These are phyloP conservation scores for Fusarium buxicola DNA, from an alignment of 2,329 filamentous ascomycete genomes.

Conservation along the genomic window DNA sequence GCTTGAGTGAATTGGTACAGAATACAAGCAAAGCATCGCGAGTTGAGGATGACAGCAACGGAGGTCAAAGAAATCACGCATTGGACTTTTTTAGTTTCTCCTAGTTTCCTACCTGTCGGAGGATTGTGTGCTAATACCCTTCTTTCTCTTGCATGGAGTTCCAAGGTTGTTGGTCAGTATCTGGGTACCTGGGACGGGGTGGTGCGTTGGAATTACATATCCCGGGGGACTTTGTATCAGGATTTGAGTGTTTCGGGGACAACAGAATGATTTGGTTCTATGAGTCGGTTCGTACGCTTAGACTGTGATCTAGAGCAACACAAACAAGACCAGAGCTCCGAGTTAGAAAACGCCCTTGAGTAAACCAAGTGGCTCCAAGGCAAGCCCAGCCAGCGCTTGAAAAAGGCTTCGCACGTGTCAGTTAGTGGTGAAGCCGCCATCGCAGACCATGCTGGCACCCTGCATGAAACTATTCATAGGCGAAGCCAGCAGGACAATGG, in stretches of 20 bases:
- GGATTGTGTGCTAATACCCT: conserved; percentile 1
- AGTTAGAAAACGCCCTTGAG: too few species aligned
- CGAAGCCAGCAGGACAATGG: conserved; percentile 63
- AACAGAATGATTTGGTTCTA: too few species aligned
- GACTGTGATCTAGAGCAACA: too few species aligned
- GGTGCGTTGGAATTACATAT: not conserved
- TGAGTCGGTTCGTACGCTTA: too few species aligned
- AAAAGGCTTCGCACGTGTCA: conserved; percentile 4
- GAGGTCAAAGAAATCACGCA: conserved; percentile 49
- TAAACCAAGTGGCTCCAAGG: too few species aligned
- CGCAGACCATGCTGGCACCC: conserved; percentile 59
- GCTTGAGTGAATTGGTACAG: conserved; percentile 49
- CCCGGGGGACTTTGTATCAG: too few species aligned
- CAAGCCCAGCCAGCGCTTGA: too few species aligned
- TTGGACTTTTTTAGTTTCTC: conserved; percentile 56
- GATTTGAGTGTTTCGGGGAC: too few species aligned
- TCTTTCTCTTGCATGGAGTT: conserved; percentile 19
- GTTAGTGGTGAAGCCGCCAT: conserved; percentile 57
- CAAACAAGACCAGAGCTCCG: too few species aligned
- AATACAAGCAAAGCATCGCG: conserved; percentile 45
- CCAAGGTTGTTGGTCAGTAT: conserved; percentile 1
- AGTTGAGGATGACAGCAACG: conserved; percentile 23
- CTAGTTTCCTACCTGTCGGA: conserved; percentile 4
- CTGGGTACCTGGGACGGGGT: not conserved
- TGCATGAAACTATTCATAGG: conserved; percentile 65